Evolutionary conservation across 768 basidiomycete species (phyloP), one percentile per base, ranked within the genome.

Genomic region (Suillus alpinus): DNA sequence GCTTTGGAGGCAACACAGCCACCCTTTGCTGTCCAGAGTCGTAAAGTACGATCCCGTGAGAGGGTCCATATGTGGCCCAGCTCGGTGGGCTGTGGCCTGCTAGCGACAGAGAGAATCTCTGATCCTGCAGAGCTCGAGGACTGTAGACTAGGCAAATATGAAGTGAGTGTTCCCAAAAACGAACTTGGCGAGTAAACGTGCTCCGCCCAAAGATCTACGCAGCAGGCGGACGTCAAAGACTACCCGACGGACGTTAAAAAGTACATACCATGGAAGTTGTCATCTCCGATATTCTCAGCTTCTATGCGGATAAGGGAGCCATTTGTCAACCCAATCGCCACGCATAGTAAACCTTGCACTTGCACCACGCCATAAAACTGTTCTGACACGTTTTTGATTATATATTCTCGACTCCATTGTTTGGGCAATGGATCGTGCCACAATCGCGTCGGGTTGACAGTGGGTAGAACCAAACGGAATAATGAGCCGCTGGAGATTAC

Each of bases 41-140:
- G 83, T 44, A 98, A 78, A 37, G 87, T 88, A 58, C 90, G 83
- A 77, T 97, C 94, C 58, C 94, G 82, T 9, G 95, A 94, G 44
- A 98, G 81, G 1, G 94, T 88, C 85, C 92, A 96, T 23, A 89
- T 77, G 66, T 91, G 81, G 39, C 80, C 83, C 59, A 90, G 79
- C 69, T 91, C 89, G 14, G 88, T 89, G 18, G 90, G 90, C 75
- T 86, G 89, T 44, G 89, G 84, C 71, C 87, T 82, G 47, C 86
- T 86, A 6, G 91, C 83, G 43, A 92, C 77, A 47, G 90, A 85
- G 51, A 94, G 77, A 53, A 91, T 86, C 62, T 89, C 85, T 20
- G 84, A 76, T 6, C 81, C 80, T 55, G 79, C 75, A 36, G 81
- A 70, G 36, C 77, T 69, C 37, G 78, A 68, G 29, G 83, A 75